These are phyloP conservation scores for Lactifluus piperatus DNA, from an alignment of 768 basidiomycete genomes.

Conservation along the genomic window DNA sequence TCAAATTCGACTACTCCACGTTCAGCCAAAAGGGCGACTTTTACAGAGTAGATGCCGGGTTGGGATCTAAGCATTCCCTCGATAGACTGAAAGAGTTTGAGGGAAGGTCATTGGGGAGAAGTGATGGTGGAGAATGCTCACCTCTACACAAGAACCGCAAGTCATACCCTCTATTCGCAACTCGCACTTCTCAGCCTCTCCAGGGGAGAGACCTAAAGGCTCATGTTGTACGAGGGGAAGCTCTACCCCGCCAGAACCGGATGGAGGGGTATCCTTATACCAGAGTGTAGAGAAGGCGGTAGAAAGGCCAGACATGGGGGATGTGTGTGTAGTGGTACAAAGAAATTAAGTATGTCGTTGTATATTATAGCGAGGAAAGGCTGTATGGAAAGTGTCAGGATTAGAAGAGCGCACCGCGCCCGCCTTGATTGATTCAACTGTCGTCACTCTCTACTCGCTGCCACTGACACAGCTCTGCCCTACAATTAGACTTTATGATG, in stretches of 20 bases:
- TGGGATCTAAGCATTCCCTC: conserved; percentile 76
- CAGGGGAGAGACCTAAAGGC: conserved; percentile 22
- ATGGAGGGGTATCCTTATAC: neutral
- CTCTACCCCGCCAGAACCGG: conserved; percentile 24
- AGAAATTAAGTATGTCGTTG: neutral
- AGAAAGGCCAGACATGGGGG: conserved; percentile 11
- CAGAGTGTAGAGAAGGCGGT: conserved; percentile 11
- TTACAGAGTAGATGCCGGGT: conserved; percentile 82
- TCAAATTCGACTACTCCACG: conserved; percentile 90
- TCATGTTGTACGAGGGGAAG: conserved; percentile 25
- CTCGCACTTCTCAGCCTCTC: conserved; percentile 51
- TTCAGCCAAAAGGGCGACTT: conserved; percentile 96
- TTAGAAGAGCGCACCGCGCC: neutral
- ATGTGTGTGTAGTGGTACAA: neutral
- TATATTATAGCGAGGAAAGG: neutral
- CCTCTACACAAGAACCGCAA: conserved; percentile 83
- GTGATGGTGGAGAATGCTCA: conserved; percentile 28
- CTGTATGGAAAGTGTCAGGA: neutral
- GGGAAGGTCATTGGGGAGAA: neutral
- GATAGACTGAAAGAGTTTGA: conserved; percentile 48
- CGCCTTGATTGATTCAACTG: neutral
- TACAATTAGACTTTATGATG: too few relatives aligned
- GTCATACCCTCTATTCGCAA: conserved; percentile 86
- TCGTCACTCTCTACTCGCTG: too few relatives aligned
- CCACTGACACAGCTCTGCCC: too few relatives aligned